A percentile compares a stretch with the other conserved stretches of the same genome.
Conservation (phyloP, 208 protist species). For the Porcisia deanei region DNA sequence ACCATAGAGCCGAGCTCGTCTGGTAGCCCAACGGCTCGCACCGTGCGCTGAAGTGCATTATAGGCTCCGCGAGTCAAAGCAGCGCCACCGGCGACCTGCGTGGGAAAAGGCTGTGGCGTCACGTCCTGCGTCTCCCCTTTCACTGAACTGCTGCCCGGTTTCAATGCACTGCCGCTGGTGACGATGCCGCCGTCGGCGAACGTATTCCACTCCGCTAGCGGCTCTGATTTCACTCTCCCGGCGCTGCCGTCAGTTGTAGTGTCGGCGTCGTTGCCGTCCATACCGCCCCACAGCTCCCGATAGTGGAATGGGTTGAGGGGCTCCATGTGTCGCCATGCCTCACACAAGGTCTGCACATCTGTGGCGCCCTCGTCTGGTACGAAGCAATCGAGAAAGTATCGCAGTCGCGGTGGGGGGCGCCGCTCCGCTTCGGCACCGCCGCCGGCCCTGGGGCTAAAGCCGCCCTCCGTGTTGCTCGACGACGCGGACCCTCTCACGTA, state of each 20-base stretch:
- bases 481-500: constrained; percentile 10
- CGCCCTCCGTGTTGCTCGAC: constrained; percentile 9
- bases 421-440: constrained; percentile 14
- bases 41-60: constrained; percentile 18
- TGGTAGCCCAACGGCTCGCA: constrained; percentile 36
- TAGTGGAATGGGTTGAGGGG: constrained; percentile 84
- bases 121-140: neutral
- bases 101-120: neutral
- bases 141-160: neutral
- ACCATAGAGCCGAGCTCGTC: constrained; percentile 44
- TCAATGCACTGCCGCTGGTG: neutral
- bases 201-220: neutral
- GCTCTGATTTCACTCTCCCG: neutral
- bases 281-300: constrained; percentile 37
- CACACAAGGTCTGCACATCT: constrained; percentile 13
- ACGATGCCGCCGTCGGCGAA: neutral
- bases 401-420: constrained; percentile 44
- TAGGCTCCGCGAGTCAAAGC: constrained; percentile 12
- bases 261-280: neutral
- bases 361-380: constrained; percentile 29
- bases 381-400: constrained; percentile 63
- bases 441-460: neutral
- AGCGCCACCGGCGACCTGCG: neutral
- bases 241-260: neutral
- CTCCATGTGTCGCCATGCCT: constrained; percentile 37